Evolutionary conservation across 2,329 filamentous ascomycete genomes (phyloP), one percentile per base, ranked within the genome.

Genomic region (Diaporthe nobilis): DNA sequence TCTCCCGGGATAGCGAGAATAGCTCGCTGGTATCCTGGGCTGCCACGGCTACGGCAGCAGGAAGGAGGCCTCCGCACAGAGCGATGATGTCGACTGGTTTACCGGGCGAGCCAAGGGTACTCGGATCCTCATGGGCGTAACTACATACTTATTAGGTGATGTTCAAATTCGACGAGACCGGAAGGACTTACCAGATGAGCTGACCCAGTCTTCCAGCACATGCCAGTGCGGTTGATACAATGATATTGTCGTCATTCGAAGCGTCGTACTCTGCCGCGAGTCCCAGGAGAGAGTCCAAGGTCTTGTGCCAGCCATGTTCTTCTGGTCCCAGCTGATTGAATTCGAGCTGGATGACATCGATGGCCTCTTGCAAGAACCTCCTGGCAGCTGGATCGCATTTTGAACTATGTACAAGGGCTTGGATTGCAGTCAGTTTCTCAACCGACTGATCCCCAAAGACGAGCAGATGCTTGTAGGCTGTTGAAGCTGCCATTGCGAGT

Each of bases 401-500:
- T 34, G 53, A 57, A 5, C 53, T 57, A 8, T 57, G 53, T 57
- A 57, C 53, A 57, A 57, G 53, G 28, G 53, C 53, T 34, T 57
- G 53, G 3, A 57, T 34, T 34, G 53, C 53, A 25, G 53, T 57
- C 53, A 57, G 34, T 57, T 57, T 57, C 53, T 57, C 53, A 57
- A 57, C 53, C 9, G 53, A 57, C 13, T 57, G 53, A 20, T 57
- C 53, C 53, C 53, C 53, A 34, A 57, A 57, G 28, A 57, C 15
- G 53, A 57, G 53, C 25, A 57, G 31, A 25, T 57, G 53, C 13
- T 57, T 57, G 53, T 5, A 17, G 25, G 28, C 10, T 34, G 53
- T 57, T 57, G 53, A 57, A 57, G 53, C 53, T 57, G 53, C 53
- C 53, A 57, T 57, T 34, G 53, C 53, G 28, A 57, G 15, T 57